Base-by-base conservation (phyloP, 2,329 filamentous ascomycete genomes). In the Fusarium penzigii region DNA sequence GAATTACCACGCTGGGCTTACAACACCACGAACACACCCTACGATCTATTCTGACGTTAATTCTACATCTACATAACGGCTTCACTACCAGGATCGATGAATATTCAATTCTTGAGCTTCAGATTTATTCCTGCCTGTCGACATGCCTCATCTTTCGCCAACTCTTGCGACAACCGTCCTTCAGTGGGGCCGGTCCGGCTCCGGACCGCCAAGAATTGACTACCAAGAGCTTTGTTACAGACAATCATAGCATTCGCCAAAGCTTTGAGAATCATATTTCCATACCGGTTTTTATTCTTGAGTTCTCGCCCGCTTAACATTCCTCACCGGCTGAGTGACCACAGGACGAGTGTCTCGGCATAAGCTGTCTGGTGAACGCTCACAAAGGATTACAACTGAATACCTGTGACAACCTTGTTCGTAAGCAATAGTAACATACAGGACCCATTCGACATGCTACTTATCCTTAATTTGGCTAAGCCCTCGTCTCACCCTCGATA, bases 1-100 rank as follows among this genome's bases (percentile, higher is more conserved):
- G 59, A 65, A 65, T 65, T 65, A 65, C 63, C 51, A 65, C 59
- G 51, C 59, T 46, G 3, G 25, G n/a, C 44, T 36, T 6, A 14
- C 42, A 42, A 38, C 45, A 51, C 32, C 44, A 43, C 32, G 29
- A 17, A 16, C 12, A 17, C 6, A 17, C 10, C n/a, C 42, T 34
- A 4, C 7, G 29, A 47, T 45, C 10, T 20, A n/a, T 41, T 44
- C 13, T 11, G 10, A 12, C 10, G 10, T 12, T 11, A 14, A 12
- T 36, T 36, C 32, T 11, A 36, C 17, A 40, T 4, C 17, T 11
- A 2, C 17, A 42, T 3, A 29, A 17, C n/a, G 12, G 17, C 12
- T 7, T 39, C 17, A 36, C 13, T 36, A 11, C 9, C 12, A 16
- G n/a, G 16, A 1, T 17, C 32, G 40, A 16, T 7, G 6, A 13